Evolutionary conservation across 2,329 filamentous ascomycete species (phyloP), one percentile per base, ranked within the genome.

Genomic region (Boeremia exigua): DNA sequence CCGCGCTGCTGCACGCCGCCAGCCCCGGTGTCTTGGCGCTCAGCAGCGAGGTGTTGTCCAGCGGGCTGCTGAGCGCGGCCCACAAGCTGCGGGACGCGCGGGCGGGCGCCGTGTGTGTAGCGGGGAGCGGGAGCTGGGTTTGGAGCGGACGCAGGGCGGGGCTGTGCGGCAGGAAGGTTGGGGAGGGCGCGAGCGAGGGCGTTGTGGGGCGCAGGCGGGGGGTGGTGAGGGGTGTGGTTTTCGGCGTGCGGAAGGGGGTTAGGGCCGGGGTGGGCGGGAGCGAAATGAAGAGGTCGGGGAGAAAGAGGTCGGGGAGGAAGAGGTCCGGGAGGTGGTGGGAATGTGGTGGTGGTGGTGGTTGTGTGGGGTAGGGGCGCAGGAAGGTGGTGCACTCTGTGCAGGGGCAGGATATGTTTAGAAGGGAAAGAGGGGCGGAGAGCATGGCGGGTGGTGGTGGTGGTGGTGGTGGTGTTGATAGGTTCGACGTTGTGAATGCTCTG

Each of bases 371-470:
- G 12, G 61, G 54, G n/a, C 29, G 51, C 7, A 66, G 42, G 38
- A 64, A 64, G 6, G 47, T 28, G 3, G 30, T 49, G 51, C 59
- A 66, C 34, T 62, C 48, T 15, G 29, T 34, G 49, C 61, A 66
- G 23, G 56, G 9, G 43, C 63, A 66, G 2, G 52, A 54, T 11
- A 66, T 59, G 28, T 58, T 62, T 3, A 58, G 44, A 7, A 23
- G n/a, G n/a, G 58, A 33, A 17, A 55, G 17, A 0, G 40, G 40
- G 9, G 29, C 17, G 23, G 33, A 25, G 29, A 45, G 23, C 48
- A 61, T 62, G 12, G 29, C 42, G 15, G 23, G 4, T 36, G 36
- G 39, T 9, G 7, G n/a, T 17, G 27, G 6, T 25, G 14, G 1
- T 30, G n/a, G 8, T 15, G 15, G 4, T 15, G 25, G n/a, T 14